Percentiles rank a stretch among this genome's conserved stretches.
Conservation (phyloP, 345 rosid genomes). For the Lenwebbia sp. region DNA sequence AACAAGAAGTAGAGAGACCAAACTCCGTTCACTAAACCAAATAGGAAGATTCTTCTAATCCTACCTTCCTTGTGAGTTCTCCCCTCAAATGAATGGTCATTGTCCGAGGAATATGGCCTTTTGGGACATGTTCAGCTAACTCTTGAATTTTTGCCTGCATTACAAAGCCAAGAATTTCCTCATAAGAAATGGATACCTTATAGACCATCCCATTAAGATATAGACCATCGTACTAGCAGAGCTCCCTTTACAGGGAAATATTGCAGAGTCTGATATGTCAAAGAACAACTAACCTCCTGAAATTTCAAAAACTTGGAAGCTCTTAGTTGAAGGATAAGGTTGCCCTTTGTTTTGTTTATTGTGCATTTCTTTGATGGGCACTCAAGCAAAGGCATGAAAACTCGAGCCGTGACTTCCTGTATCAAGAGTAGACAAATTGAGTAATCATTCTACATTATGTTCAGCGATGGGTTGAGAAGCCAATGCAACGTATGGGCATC, state of each 20-base stretch:
- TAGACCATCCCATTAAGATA: not conserved
- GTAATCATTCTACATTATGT: not conserved
- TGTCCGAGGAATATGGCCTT: slow-evolving; percentile 94
- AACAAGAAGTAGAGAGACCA: not conserved
- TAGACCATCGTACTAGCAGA: not conserved
- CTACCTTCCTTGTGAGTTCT: slow-evolving; percentile 94
- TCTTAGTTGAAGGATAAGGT: slow-evolving; percentile 92
- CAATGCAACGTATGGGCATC: not conserved
- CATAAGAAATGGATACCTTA: not conserved
- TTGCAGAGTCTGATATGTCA: not conserved
- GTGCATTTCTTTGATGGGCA: slow-evolving; percentile 74
- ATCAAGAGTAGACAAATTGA: slow-evolving; percentile 1
- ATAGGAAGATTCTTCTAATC: not conserved
- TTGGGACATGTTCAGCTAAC: slow-evolving; percentile 96
- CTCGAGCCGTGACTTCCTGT: slow-evolving; percentile 91
- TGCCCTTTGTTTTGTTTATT: slow-evolving; percentile 57
- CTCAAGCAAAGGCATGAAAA: slow-evolving; percentile 87
- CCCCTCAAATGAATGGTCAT: slow-evolving; percentile 98
- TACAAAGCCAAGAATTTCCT: not conserved
- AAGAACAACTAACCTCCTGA: slow-evolving; percentile 62
- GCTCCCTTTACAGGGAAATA: not conserved
- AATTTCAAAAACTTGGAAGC: slow-evolving; percentile 95
- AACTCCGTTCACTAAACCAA: not conserved
- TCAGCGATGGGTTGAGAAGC: not conserved
- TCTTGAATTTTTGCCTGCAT: slow-evolving; percentile 98